Evolutionary conservation across 768 basidiomycete species (phyloP), one percentile per base, ranked within the genome.

Genomic region (Leccinum aurantiacum): DNA sequence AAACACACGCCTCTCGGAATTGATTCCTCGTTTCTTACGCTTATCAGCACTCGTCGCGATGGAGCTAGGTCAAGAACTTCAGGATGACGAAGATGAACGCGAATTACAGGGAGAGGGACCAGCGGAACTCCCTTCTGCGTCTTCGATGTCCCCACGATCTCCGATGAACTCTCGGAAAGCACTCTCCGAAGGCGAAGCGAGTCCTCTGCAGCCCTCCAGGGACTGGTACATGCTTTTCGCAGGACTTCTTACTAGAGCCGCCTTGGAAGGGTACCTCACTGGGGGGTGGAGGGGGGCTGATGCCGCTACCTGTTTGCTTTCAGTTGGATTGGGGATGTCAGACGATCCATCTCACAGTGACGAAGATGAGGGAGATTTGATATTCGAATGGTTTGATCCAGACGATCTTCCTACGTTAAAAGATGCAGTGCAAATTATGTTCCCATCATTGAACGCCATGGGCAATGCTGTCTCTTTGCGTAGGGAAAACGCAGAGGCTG

Each of bases 161-260:
- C 50, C 65, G 9, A 19, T 57, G 7, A 60, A 57, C 0, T 48
- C 56, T 41, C 68, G 68, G 24, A 66, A 71, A 56, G 58, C 71
- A 37, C 74, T 71, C 44, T 71, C 71, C 6, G 69, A 76, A 60
- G 72, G 76, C 65, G 80, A 79, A 48, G 78, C 77, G 5, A 67
- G 74, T n/a, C 86, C 88, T 0, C 71, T 90, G 35, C 78, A 80
- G 2, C 92, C 92, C 0, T 87, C 90, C 27, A 76, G 82, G 25
- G 85, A 86, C 63, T 95, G 93, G 93, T 95, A 93, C 72, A 80
- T 88, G 74, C 79, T 95, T 13, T 78, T 93, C n/a, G 84, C 84
- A 0, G 87, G 89, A 2, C 76, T 95, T 24, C 77, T 93, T 29
- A 91, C 91, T 6, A 83, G 92, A n/a, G 91, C 91, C 0, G 89